Conservation (phyloP, 1,139 yeast genomes). For the Debaryomycetaceae sp. region DNA sequence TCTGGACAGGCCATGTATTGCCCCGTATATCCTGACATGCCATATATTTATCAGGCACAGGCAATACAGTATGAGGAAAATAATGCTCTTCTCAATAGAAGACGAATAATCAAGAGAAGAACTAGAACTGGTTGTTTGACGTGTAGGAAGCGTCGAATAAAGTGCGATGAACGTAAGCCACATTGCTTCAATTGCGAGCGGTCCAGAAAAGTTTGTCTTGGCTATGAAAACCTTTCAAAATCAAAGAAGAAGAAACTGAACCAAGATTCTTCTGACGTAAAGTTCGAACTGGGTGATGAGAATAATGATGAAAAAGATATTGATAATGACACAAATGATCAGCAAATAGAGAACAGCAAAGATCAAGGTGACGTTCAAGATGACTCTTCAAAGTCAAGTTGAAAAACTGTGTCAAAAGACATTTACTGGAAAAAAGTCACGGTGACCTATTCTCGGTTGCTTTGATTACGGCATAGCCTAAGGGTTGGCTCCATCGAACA, state of each 20-base stretch:
- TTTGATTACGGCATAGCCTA: too few species aligned
- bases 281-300: constrained; percentile 1
- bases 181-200: constrained; percentile 71
- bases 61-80: constrained; percentile 21
- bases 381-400: background rate
- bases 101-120: constrained; percentile 46
- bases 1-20: background rate
- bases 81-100: constrained; percentile 34
- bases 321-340: background rate
- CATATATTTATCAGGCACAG: background rate
- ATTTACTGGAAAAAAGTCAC: too few species aligned
- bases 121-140: constrained; percentile 77
- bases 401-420: background rate
- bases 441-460: too few species aligned
- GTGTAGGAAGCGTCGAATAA: constrained; percentile 66
- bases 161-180: constrained; percentile 76
- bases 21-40: constrained; percentile 4
- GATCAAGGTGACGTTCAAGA: background rate
- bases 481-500: too few species aligned
- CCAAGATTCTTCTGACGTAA: background rate
- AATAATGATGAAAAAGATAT: constrained; percentile 1
- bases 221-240: constrained; percentile 45
- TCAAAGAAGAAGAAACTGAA: constrained; percentile 10
- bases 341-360: background rate
- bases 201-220: constrained; percentile 64